A percentile compares a stretch with the other conserved stretches of the same genome.
Evolutionary conservation across 805 yeast genomes (phyloP).

Genomic region (Danielia oregonensis): DNA sequence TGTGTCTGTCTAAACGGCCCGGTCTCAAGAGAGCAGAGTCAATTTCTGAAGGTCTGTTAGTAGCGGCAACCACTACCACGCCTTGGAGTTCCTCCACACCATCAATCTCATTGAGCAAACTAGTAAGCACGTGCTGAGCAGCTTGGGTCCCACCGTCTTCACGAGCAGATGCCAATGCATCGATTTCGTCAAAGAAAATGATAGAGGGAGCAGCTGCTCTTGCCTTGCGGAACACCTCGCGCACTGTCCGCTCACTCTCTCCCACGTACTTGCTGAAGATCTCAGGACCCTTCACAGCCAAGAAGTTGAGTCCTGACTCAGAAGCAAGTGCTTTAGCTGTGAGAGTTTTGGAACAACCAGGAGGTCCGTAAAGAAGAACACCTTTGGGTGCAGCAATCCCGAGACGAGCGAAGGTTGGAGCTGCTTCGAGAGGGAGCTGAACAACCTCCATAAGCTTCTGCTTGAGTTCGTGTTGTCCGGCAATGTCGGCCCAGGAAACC

Average conservation of each 20-base stretch:
- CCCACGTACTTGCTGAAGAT: slow-evolving; percentile 94
- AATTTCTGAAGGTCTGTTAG: slow-evolving; percentile 90
- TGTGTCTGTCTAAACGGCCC: slow-evolving; percentile 90
- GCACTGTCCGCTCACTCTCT: slow-evolving; percentile 87
- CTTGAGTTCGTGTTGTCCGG: slow-evolving; percentile 87
- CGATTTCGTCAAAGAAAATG: slow-evolving; percentile 94
- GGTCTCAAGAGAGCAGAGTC: slow-evolving; percentile 94
- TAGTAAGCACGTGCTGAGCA: slow-evolving; percentile 81
- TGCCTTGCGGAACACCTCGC: slow-evolving; percentile 91
- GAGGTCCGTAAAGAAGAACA: slow-evolving; percentile 91
- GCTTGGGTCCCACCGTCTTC: slow-evolving; percentile 62
- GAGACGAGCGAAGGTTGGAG: slow-evolving; percentile 67
- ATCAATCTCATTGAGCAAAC: slow-evolving; percentile 90
- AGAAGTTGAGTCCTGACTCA: slow-evolving; percentile 88
- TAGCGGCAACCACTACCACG: slow-evolving; percentile 92
- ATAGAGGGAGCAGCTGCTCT: slow-evolving; percentile 94
- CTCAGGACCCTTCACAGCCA: slow-evolving; percentile 97
- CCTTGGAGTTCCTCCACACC: slow-evolving; percentile 95
- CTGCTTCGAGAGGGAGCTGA: slow-evolving; percentile 82
- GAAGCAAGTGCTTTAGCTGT: slow-evolving; percentile 95
- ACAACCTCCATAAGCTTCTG: slow-evolving; percentile 83
- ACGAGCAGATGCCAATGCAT: slow-evolving; percentile 82
- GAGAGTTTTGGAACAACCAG: slow-evolving; percentile 94
- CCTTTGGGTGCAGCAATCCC: slow-evolving; percentile 95
- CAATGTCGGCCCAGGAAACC: slow-evolving; percentile 90